Evolutionary conservation across 1,284 basidiomycete genomes (phyloP), one percentile per base, ranked within the genome.

Genomic region (Ustilago nuda): DNA sequence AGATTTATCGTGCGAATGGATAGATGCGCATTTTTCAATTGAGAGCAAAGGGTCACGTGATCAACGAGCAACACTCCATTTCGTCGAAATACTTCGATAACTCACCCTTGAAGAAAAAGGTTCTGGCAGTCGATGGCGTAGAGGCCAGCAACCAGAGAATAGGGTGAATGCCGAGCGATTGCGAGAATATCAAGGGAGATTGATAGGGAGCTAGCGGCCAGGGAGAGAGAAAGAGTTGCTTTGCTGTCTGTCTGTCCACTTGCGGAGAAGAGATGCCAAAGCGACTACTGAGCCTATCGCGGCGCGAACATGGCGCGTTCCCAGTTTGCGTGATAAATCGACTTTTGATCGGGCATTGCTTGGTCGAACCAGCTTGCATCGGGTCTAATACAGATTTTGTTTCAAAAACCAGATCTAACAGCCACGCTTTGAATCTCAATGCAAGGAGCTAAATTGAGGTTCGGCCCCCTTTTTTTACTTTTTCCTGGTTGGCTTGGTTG

Each of bases 151-250:
- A 23, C 6, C 7, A 45, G 43, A 19, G 13, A 8, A n/a, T 5
- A 45, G 43, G 19, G 43, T 19, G n/a, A 51, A 51, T 51, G 48
- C 23, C 48, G 48, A 32, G 30, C 23, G 27, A 50, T 50, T 45
- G 13, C 36, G 36, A 37, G 36, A 37, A 13, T 8, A 37, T 27
- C 23, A 37, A 37, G 0, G 7, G 41, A 7, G 9, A 45, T 45
- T 45, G 48, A 50, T 13, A 50, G 48, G 23, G 12, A 32, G 27
- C 48, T n/a, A n/a, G 27, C 48, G 27, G 23, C 11, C 48, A 30
- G 23, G 23, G 23, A 27, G 23, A 27, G 23, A 27, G 23, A 27
- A 27, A 27, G 11, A 39, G 11, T 11, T 39, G 37, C 15, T 11
- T 39, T 39, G 9, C 37, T 39, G 11, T 39, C 37, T 48, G 9